Evolutionary conservation across 225 moss, liverwort and hornwort species (phyloP), one percentile per base, ranked within the genome.

Genomic region (Physcomitrellopsis africana): DNA sequence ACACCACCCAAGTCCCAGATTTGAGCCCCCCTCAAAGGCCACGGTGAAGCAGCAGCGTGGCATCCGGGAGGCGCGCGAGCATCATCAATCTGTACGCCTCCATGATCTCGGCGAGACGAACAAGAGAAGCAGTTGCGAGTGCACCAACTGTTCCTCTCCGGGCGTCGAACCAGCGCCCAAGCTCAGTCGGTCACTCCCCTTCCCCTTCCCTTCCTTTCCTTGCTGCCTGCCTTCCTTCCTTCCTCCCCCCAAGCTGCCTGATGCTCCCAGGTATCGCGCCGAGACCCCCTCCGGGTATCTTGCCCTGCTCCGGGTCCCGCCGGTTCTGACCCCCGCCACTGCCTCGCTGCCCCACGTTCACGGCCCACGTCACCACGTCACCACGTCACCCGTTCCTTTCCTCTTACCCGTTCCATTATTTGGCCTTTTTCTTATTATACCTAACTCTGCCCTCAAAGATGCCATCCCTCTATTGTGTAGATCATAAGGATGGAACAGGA

Each of bases 21-120:
- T 85, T 85, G 78, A 10, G 47, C 43, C 67, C 7, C 16, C 5
- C 32, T n/a, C 13, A 1, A 37, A 16, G 32, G 0, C 0, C 46
- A 23, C 72, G 72, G 76, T 52, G 70, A 60, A 56, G 32, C 37
- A 29, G 37, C 14, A 18, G 1, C 32, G 32, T 8, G 13, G 27
- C 14, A 53, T 56, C 8, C 27, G 52, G 61, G 67, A 22, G 68
- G 61, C 44, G 67, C 65, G 20, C 26, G 56, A 12, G 68, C 37
- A 72, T 44, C 12, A 57, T 65, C 83, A 76, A 72, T 76, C 76
- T 52, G 64, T 63, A 69, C 58, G 68, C 72, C 29, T 60, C 84
- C 84, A 84, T 84, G 66, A 80, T 83, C 79, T 76, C 57, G 32
- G 20, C 47, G 44, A 9, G 24, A 18, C 53, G 41, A 55, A 24